phyloP scores from a whole-genome alignment of 2,329 filamentous ascomycete genomes.

The Cytospora piceicola region DNA sequence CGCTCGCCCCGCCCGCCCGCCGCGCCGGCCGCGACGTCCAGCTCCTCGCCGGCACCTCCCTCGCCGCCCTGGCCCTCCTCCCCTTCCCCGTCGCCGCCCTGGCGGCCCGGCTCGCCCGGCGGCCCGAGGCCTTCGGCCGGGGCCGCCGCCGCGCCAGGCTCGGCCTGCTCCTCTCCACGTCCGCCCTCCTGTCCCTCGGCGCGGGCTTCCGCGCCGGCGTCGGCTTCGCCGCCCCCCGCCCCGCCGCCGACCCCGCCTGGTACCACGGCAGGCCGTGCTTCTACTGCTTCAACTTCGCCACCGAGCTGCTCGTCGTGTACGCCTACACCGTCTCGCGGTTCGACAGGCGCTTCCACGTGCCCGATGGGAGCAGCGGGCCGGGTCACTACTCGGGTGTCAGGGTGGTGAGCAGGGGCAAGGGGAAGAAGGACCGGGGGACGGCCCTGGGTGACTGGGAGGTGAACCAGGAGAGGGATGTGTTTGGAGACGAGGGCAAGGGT shows the following conservation, averaged over 20 bases:
- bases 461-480: slow-evolving; percentile 35
- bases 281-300: slow-evolving; percentile 77
- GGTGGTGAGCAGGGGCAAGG: neutral
- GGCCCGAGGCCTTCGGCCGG: slow-evolving; percentile 65
- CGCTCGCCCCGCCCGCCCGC: slow-evolving; percentile 55
- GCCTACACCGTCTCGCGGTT: slow-evolving; percentile 70
- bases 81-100: slow-evolving; percentile 61
- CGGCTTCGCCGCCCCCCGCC: slow-evolving; percentile 54
- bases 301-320: slow-evolving; percentile 73
- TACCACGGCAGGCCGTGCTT: slow-evolving; percentile 74
- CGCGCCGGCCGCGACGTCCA: slow-evolving; percentile 65
- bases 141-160: slow-evolving; percentile 71
- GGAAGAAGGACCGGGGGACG: neutral
- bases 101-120: slow-evolving; percentile 47
- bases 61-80: slow-evolving; percentile 68
- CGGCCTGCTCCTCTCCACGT: slow-evolving; percentile 62
- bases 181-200: slow-evolving; percentile 66
- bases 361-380: slow-evolving; percentile 33
- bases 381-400: slow-evolving; percentile 27
- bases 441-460: slow-evolving; percentile 23
- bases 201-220: slow-evolving; percentile 70
- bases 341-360: slow-evolving; percentile 70
- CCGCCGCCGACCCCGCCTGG: slow-evolving; percentile 61
- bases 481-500: slow-evolving; percentile 29
- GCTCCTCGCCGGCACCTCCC: slow-evolving; percentile 63